These are phyloP conservation scores for Fusarium luffae DNA, from an alignment of 2,329 filamentous ascomycete genomes.

Conservation along the genomic window DNA sequence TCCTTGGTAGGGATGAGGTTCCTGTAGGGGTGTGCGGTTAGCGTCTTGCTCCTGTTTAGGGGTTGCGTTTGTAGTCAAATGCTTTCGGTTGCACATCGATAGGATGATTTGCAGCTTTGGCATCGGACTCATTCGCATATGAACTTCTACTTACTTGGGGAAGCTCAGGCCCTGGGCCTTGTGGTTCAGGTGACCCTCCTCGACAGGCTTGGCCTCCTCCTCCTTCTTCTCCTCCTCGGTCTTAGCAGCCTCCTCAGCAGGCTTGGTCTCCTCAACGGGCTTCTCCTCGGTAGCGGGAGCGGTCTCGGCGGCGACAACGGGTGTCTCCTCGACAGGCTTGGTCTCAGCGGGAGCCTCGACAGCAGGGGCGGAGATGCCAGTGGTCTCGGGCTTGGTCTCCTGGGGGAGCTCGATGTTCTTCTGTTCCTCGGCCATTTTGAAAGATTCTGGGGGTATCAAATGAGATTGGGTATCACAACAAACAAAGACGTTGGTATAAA, in stretches of 20 bases:
- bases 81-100: neutral
- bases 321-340: slow-evolving; percentile 54
- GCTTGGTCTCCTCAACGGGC: slow-evolving; percentile 57
- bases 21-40: slow-evolving; percentile 59
- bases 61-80: neutral
- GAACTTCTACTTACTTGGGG: slow-evolving; percentile 78
- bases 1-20: slow-evolving; percentile 92
- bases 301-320: slow-evolving; percentile 50
- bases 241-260: slow-evolving; percentile 55
- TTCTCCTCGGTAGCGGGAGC: slow-evolving; percentile 54
- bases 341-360: slow-evolving; percentile 50
- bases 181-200: slow-evolving; percentile 88
- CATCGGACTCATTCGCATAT: neutral
- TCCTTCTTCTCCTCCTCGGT: slow-evolving; percentile 60
- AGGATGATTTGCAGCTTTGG: neutral
- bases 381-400: slow-evolving; percentile 60
- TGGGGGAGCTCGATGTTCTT: slow-evolving; percentile 73
- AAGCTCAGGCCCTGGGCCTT: slow-evolving; percentile 84
- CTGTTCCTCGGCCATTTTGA: slow-evolving; percentile 78
- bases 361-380: slow-evolving; percentile 46
- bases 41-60: neutral
- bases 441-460: slow-evolving; percentile 56
- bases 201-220: slow-evolving; percentile 74
- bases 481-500: slow-evolving; percentile 57
- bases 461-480: slow-evolving; percentile 64